phyloP scores from a whole-genome alignment of 2,329 filamentous ascomycete species.

The Aspergillus sp. region DNA sequence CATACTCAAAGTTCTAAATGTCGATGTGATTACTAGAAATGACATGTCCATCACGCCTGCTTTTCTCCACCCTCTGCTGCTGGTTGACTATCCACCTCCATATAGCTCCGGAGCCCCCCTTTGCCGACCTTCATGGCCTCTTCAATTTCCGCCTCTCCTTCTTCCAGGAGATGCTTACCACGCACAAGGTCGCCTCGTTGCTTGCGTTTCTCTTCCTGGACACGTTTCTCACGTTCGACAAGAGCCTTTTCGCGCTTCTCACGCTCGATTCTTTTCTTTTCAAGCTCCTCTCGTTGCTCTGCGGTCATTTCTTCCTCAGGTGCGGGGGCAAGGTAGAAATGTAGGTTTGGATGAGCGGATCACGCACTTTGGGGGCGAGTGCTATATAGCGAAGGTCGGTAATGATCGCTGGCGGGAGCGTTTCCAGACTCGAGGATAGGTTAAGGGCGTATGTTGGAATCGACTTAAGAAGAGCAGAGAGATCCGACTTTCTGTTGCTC shows the following conservation, averaged over 20 bases:
- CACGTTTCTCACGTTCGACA: conserved; percentile 38
- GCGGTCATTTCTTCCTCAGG: conserved; percentile 32
- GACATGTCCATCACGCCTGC: conserved; percentile 3
- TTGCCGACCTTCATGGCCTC: conserved; percentile 40
- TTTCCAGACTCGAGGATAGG: conserved; percentile 32
- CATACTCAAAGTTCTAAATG: too few species aligned
- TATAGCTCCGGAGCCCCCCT: conserved; percentile 37
- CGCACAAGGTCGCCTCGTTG: conserved; percentile 35
- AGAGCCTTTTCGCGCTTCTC: conserved; percentile 42
- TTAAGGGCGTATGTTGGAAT: conserved; percentile 36
- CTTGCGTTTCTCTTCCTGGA: conserved; percentile 39
- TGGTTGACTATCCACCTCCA: conserved; percentile 23
- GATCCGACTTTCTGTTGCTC: conserved; percentile 41
- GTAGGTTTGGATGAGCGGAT: conserved; percentile 39
- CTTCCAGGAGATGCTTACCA: conserved; percentile 37
- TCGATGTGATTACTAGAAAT: too few species aligned
- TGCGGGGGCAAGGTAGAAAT: conserved; percentile 38
- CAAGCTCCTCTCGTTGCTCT: conserved; percentile 32
- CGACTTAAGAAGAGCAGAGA: conserved; percentile 41
- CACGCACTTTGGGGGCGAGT: conserved; percentile 32
- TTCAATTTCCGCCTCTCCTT: conserved; percentile 41
- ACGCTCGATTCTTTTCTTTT: conserved; percentile 34
- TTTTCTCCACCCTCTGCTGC: conserved; percentile 5
- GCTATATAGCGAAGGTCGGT: conserved; percentile 43
- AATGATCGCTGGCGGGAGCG: conserved; percentile 37